Base-by-base conservation (phyloP, 2,329 filamentous ascomycete genomes). In the Calonectria pteridis region DNA sequence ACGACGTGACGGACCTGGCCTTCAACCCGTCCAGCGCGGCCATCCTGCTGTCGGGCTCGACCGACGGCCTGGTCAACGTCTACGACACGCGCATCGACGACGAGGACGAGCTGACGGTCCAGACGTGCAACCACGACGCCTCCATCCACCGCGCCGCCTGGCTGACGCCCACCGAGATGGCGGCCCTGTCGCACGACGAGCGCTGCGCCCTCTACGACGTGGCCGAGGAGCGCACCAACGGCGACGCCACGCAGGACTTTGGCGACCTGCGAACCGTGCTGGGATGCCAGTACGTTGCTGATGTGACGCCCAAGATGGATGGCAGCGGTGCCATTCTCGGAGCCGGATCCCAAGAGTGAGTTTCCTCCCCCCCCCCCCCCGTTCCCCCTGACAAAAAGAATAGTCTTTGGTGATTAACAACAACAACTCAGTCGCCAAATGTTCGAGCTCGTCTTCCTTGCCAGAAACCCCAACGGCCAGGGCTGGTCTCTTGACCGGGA, bases 111-210 rank as follows among this genome's bases (percentile, higher is more conserved):
- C 92, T 94, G 1, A 86, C 95, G 26, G 87, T 94, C 72, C 93
- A 95, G 84, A 94, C 95, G 16, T 92, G 96, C 82, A 96, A 96
- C 83, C 93, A 94, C 81, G 89, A 91, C 46, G 91, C 92, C 40
- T 94, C 94, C 0, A 90, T 96, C 76, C 94, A 95, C 82, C 93
- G 91, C 77, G 92, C 94, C 18, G 93, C 92, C 6, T 96, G 95
- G 84, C 86, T 96, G 69, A 91, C 77, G 9, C 84, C 86, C 20
- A 89, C 89, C 6, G 90, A 93, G 79, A 89, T 95, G 37, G 95
- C 92, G 76, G 93, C 93, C 5, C 85, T 96, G 13, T 94, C 93
- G 0, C 94, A 95, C 72, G 94, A 96, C 81, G 94, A 97, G 86
- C 92, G 91, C 72, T 90, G 95, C 75, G 92, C 93, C 23, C 88